phyloP scores from a whole-genome alignment of 768 basidiomycete genomes.

The Leccinum obscurum region DNA sequence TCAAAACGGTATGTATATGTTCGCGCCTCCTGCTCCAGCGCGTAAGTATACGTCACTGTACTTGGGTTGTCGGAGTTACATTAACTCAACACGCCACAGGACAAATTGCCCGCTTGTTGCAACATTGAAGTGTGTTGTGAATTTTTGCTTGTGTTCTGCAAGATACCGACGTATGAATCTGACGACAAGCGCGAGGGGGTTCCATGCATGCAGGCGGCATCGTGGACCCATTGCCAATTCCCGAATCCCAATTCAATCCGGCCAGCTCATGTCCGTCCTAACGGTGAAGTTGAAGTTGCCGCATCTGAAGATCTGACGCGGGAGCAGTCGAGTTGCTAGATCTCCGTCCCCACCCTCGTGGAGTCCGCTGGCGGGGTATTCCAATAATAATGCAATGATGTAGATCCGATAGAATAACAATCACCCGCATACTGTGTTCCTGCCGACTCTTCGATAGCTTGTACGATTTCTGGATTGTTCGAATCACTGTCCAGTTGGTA shows the following conservation, averaged over 20 bases:
- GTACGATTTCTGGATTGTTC: too few relatives aligned
- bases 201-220: not conserved
- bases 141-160: not conserved
- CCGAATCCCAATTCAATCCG: not conserved
- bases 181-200: too few relatives aligned
- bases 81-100: not conserved
- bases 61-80: not conserved
- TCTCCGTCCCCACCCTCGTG: not conserved
- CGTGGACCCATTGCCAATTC: not conserved
- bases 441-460: too few relatives aligned
- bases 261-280: not conserved
- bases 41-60: not conserved
- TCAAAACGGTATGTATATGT: not conserved
- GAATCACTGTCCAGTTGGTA: too few relatives aligned
- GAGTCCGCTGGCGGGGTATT: not conserved
- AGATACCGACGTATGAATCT: not conserved
- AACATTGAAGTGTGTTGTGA: not conserved
- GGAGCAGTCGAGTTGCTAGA: not conserved
- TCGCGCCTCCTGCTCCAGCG: not conserved
- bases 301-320: not conserved
- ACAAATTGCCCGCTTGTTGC: not conserved
- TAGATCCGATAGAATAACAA: not conserved
- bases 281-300: not conserved
- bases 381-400: not conserved
- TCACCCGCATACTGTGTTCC: too few relatives aligned